Conservation (phyloP, 2,329 filamentous ascomycete genomes). For the Colletotrichum salicis region DNA sequence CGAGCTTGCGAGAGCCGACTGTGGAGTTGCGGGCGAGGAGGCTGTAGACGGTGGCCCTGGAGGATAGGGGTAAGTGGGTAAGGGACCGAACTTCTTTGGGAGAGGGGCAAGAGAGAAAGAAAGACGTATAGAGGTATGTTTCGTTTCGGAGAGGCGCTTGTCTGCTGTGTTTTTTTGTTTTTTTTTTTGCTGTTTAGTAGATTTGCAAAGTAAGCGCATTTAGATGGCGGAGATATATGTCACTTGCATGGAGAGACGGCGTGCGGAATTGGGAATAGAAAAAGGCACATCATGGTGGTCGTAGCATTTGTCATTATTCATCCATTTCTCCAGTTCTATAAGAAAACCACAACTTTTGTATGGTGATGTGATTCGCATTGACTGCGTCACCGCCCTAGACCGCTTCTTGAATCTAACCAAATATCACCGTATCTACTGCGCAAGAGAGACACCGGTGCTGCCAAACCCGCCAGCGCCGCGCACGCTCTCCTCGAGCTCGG, state of each 20-base stretch:
- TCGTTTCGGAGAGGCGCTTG: no score
- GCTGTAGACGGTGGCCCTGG: conserved; percentile 47
- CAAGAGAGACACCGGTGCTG: conserved; percentile 73
- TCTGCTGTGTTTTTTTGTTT: no score
- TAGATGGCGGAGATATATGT: background rate
- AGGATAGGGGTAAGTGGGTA: no score
- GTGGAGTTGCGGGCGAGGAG: conserved; percentile 70
- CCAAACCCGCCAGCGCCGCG: conserved; percentile 92
- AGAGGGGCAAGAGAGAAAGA: no score
- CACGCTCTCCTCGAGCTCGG: conserved; percentile 89
- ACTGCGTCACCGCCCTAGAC: no score
- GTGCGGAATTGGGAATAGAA: conserved; percentile 15
- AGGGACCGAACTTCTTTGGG: no score
- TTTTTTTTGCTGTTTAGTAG: background rate
- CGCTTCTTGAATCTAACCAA: background rate
- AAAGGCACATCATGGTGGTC: conserved; percentile 17
- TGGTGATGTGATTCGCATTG: background rate
- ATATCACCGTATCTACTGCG: conserved; percentile 7
- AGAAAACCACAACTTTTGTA: background rate
- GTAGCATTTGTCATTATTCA: conserved; percentile 33
- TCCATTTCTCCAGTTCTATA: conserved; percentile 9
- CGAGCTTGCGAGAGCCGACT: conserved; percentile 73
- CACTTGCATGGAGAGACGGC: conserved; percentile 20
- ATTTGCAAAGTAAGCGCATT: background rate
- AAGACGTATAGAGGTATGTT: no score